Base-by-base conservation (phyloP, 1,284 basidiomycete genomes). In the Mrakiaceae sp. region DNA sequence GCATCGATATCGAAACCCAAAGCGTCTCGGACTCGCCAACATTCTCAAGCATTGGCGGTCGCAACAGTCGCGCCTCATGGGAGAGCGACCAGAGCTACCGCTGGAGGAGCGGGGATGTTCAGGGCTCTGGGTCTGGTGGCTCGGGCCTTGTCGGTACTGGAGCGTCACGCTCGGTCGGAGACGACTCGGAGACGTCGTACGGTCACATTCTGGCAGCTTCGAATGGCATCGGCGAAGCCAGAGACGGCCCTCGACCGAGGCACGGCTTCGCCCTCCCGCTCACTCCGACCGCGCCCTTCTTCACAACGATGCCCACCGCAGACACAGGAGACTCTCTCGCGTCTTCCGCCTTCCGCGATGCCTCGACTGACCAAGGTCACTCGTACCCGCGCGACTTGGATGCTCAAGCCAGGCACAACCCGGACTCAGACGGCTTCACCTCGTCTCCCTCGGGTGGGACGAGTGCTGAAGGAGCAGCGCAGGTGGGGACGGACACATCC, bases 61-160 rank as follows among this genome's bases (percentile, higher is more conserved):
- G 50, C 27, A 51, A 42, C 10, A 52, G 50, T 52, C 50, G 60
- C 0, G 60, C 60, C 7, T 50, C 47, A 40, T 61, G 60, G 60
- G 60, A 61, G 51, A 52, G 50, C 39, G 60, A 53, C n/a, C 27
- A 40, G 42, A 61, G 60, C 51, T 61, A 53, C 60, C 48, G 51
- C 40, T 61, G 60, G 60, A 61, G 52, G 52, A 53, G 52, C 39
- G 52, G 52, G 8, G 52, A 53, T 9, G 52, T 53, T 16, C 9
- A 27, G 39, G 52, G 52, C 58, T 52, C 27, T 16, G 51, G 47
- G 51, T 10, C 50, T 40, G 60, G 57, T 58, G 14, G 57, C 1
- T 16, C 27, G 3, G 52, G 52, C 27, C 14, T 54, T 7, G 52
- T 8, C 12, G 52, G 27, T 27, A 27, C 27, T 27, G 27, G 27